Evolutionary conservation across 148 eudicot genomes (phyloP).

Genomic region (Cornus florida): DNA sequence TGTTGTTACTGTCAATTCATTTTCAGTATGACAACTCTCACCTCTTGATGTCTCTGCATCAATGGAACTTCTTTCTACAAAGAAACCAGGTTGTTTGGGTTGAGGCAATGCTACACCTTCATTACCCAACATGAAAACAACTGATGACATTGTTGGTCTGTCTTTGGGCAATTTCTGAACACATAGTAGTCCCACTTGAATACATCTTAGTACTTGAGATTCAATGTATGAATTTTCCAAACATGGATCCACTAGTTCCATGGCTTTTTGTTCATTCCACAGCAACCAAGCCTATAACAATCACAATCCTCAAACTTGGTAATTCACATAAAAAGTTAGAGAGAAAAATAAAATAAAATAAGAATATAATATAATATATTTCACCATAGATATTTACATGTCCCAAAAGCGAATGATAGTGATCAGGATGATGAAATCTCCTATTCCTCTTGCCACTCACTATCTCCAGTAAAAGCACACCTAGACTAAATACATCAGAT

Average conservation of each 20-base stretch:
- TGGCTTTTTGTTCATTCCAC: not conserved
- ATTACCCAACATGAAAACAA: not conserved
- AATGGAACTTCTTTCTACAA: not conserved
- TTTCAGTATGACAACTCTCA: too few species aligned
- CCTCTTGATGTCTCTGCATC: not conserved
- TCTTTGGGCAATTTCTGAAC: conserved; percentile 22
- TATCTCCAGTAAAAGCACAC: too few species aligned
- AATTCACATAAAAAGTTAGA: too few species aligned
- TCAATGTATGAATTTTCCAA: not conserved
- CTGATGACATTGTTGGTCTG: conserved; percentile 10
- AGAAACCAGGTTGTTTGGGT: not conserved
- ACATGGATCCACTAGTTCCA: not conserved
- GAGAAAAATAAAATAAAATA: too few species aligned
- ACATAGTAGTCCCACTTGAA: conserved; percentile 25
- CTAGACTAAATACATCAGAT: too few species aligned
- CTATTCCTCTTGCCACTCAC: too few species aligned
- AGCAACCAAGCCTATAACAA: not conserved
- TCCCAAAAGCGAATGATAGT: too few species aligned
- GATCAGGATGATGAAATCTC: too few species aligned
- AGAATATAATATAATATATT: too few species aligned
- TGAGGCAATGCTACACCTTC: not conserved
- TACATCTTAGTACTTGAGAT: conserved; percentile 22
- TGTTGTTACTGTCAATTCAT: too few species aligned
- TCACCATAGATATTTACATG: too few species aligned
- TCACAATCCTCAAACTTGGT: too few species aligned